A percentile compares a stretch with the other conserved stretches of the same genome.
phyloP scores from a whole-genome alignment of 495 filamentous ascomycete species.

The Parachaetomium inaequale region DNA sequence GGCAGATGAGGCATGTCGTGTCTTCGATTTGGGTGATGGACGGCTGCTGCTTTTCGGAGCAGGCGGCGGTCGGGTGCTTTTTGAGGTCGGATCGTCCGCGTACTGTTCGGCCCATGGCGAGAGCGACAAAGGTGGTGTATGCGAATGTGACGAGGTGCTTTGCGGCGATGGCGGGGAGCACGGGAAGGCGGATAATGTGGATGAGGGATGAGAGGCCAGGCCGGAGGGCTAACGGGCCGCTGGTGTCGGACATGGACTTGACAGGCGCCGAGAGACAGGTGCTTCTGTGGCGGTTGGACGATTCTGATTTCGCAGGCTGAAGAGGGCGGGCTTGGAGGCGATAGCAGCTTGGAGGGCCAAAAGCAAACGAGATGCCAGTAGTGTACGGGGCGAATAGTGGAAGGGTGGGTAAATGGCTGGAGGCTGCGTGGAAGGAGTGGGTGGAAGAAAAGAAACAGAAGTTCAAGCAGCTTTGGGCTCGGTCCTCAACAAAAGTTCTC shows the following conservation, averaged over 20 bases:
- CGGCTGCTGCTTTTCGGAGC: constrained; percentile 11
- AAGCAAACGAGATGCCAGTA: too few species aligned
- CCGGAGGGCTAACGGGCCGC: not conserved
- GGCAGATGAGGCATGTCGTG: constrained; percentile 43
- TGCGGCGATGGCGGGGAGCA: not conserved
- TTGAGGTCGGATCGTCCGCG: not conserved
- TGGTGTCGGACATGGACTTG: not conserved
- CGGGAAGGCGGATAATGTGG: not conserved
- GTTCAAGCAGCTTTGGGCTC: not conserved
- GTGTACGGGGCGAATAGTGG: not conserved
- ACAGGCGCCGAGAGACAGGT: not conserved
- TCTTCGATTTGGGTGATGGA: constrained; percentile 20
- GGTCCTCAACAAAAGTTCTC: not conserved
- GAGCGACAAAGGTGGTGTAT: not conserved
- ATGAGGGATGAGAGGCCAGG: not conserved
- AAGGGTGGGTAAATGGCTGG: not conserved
- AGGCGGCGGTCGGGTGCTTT: not conserved
- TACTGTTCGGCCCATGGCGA: constrained; percentile 8
- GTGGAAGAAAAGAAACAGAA: not conserved
- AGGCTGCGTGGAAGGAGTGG: not conserved
- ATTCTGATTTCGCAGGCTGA: too few species aligned
- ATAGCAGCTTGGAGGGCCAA: too few species aligned
- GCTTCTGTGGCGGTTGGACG: too few species aligned
- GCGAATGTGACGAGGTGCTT: not conserved
- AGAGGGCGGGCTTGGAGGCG: too few species aligned